Evolutionary conservation across 176 grass and related monocot genomes (phyloP).

Genomic region (Urochloa ruziziensis): DNA sequence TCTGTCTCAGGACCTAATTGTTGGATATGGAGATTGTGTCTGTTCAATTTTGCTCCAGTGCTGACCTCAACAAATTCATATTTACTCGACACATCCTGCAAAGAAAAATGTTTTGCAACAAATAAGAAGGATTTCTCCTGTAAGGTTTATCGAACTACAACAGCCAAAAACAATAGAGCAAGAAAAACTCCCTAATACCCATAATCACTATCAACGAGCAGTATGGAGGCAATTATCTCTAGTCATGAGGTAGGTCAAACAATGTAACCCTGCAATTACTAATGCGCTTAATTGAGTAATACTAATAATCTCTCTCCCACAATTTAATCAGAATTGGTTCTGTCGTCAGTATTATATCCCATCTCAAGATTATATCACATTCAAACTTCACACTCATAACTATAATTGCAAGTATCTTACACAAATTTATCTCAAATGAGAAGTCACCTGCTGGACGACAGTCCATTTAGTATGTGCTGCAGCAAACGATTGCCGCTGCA

Average conservation of each 20-base stretch:
- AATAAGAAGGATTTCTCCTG: background rate
- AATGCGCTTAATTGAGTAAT: background rate
- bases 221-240: background rate
- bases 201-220: background rate
- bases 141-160: background rate
- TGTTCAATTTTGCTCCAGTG: slow-evolving; percentile 78
- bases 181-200: background rate
- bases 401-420: background rate
- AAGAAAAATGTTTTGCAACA: slow-evolving; percentile 11
- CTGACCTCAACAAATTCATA: slow-evolving; percentile 87
- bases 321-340: background rate
- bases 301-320: background rate
- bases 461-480: slow-evolving; percentile 97
- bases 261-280: background rate
- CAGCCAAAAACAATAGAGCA: background rate
- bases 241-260: background rate
- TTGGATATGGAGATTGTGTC: slow-evolving; percentile 91
- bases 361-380: slow-evolving; percentile 9
- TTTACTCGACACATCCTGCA: slow-evolving; percentile 68
- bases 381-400: too few relatives aligned
- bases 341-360: background rate
- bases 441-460: slow-evolving; percentile 58
- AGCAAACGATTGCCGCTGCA: slow-evolving; percentile 67
- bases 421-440: background rate
- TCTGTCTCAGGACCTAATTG: slow-evolving; percentile 79